phyloP scores from a whole-genome alignment of 108 stramenopile species.

The Nannochloropsis gaditana region DNA sequence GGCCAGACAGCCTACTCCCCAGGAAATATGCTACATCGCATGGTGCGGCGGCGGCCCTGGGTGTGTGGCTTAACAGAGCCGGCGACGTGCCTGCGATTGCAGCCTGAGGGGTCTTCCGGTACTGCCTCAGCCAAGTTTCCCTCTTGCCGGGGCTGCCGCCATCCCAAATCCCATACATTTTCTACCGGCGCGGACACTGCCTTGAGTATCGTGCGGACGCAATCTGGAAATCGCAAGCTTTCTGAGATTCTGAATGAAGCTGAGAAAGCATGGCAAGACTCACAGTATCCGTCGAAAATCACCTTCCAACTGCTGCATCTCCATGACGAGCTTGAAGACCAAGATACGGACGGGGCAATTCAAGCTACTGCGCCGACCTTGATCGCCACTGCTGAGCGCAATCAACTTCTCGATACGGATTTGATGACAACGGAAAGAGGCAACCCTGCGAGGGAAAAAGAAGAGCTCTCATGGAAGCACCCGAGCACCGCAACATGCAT shows the following conservation, averaged over 20 bases:
- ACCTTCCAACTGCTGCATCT: not conserved
- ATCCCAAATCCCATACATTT: too few species aligned
- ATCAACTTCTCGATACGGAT: not conserved
- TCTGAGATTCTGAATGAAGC: not conserved
- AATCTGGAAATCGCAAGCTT: not conserved
- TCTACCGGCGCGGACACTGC: not conserved
- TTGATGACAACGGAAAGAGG: not conserved
- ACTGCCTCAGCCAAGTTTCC: too few species aligned
- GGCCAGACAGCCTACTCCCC: too few species aligned
- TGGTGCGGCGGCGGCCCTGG: too few species aligned
- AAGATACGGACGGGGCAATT: not conserved
- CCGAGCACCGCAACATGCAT: slow-evolving; percentile 4
- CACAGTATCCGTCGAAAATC: not conserved
- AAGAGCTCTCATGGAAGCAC: not conserved
- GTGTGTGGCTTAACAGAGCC: too few species aligned
- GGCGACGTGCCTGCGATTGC: too few species aligned
- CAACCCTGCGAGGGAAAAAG: not conserved
- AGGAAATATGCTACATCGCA: too few species aligned
- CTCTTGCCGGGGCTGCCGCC: too few species aligned
- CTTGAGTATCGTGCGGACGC: not conserved
- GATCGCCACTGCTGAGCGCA: slow-evolving; percentile 3
- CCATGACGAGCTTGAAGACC: not conserved
- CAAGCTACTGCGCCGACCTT: not conserved
- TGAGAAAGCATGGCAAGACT: not conserved
- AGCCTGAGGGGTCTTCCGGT: too few species aligned